These are phyloP conservation scores for Abelmoschus esculentus DNA, from an alignment of 345 rosid species.

Conservation along the genomic window DNA sequence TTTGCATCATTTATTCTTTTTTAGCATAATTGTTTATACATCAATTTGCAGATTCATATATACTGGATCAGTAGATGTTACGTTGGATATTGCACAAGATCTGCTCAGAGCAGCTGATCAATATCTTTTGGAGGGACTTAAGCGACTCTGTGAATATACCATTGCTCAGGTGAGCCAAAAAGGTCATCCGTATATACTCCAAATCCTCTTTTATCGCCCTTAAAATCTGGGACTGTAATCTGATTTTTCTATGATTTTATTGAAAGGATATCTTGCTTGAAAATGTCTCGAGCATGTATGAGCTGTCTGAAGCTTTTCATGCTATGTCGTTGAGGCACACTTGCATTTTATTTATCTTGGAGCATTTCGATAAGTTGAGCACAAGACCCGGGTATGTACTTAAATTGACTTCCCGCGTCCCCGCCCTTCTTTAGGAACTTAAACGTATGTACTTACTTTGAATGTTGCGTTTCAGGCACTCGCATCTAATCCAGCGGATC, in stretches of 20 bases:
- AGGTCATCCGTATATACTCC: background rate
- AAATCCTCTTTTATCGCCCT: slow-evolving; percentile 11
- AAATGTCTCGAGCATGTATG: slow-evolving; percentile 87
- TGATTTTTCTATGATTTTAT: slow-evolving; percentile 17
- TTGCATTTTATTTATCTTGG: slow-evolving; percentile 86
- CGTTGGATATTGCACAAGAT: slow-evolving; percentile 82
- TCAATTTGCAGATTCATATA: slow-evolving; percentile 63
- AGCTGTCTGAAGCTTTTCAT: slow-evolving; percentile 92
- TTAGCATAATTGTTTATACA: background rate
- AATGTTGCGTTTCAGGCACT: slow-evolving; percentile 39
- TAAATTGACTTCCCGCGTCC: slow-evolving; percentile 5
- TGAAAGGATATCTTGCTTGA: slow-evolving; percentile 81
- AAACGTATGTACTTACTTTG: background rate
- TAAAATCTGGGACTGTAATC: slow-evolving; percentile 9
- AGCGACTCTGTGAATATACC: slow-evolving; percentile 91
- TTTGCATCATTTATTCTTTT: slow-evolving; percentile 2
- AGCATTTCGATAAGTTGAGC: slow-evolving; percentile 78
- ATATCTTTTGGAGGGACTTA: slow-evolving; percentile 92
- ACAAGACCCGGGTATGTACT: slow-evolving; percentile 61
- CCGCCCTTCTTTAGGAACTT: background rate
- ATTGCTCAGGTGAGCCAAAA: slow-evolving; percentile 78
- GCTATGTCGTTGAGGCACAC: slow-evolving; percentile 85
- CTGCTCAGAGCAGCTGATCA: slow-evolving; percentile 99
- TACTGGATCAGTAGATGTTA: slow-evolving; percentile 89
- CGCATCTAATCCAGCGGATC: slow-evolving; percentile 60